phyloP scores from a whole-genome alignment of 225 moss, liverwort and hornwort species.

The Antitrichia curtipendula region DNA sequence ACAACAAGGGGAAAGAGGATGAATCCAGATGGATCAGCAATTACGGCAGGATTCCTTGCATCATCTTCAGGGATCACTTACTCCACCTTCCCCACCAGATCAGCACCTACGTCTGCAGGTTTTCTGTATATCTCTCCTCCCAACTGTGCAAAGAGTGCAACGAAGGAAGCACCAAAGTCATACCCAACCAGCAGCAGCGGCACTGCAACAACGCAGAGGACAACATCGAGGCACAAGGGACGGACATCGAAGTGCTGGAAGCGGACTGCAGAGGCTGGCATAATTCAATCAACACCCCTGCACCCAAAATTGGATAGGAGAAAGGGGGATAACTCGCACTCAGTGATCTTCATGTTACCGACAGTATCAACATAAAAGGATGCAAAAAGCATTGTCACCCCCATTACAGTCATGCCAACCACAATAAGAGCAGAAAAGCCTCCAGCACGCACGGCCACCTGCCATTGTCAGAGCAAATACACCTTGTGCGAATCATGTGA shows the following conservation, averaged over 20 bases:
- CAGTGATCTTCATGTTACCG: constrained; percentile 63
- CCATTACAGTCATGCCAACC: constrained; percentile 94
- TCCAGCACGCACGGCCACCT: constrained; percentile 80
- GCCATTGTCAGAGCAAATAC: not conserved
- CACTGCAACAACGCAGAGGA: constrained; percentile 40
- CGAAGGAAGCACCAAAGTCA: constrained; percentile 98
- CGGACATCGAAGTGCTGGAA: not conserved
- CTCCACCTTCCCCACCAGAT: too few species aligned
- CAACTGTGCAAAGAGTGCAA: constrained; percentile 94
- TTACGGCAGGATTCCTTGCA: too few species aligned
- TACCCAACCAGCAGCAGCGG: constrained; percentile 95
- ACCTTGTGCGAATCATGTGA: not conserved
- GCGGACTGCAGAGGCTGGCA: not conserved
- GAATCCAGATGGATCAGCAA: constrained; percentile 94
- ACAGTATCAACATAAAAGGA: constrained; percentile 76
- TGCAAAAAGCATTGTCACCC: constrained; percentile 76
- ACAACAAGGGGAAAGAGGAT: constrained; percentile 95
- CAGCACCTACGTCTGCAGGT: constrained; percentile 96
- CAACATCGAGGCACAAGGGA: not conserved
- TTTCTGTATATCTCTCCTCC: constrained; percentile 98
- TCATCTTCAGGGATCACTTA: too few species aligned
- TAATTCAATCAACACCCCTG: not conserved
- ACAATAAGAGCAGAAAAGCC: constrained; percentile 97
- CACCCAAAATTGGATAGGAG: not conserved
- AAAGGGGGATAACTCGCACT: constrained; percentile 40